Conservation (phyloP, 768 basidiomycete species). For the Leccinum incarnatum region DNA sequence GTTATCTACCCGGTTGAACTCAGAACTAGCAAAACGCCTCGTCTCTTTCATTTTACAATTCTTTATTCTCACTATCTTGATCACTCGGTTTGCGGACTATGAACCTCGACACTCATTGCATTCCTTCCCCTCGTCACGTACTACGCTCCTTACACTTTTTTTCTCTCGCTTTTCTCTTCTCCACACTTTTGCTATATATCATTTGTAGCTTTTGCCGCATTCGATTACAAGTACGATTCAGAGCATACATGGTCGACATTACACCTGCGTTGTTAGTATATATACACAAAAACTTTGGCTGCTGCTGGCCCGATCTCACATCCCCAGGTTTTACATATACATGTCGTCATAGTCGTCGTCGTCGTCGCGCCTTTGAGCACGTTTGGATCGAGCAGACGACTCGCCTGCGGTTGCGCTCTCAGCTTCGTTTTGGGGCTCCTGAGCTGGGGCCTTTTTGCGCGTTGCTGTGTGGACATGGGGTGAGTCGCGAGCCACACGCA, state of each 20-base stretch:
- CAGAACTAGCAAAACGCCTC: conserved; percentile 11
- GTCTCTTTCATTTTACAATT: not conserved
- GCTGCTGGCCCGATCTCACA: not conserved
- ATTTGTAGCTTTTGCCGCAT: conserved; percentile 14
- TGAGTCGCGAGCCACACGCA: not conserved
- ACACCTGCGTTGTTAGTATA: conserved; percentile 6
- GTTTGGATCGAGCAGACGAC: conserved; percentile 4
- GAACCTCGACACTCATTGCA: conserved; percentile 14
- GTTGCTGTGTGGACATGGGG: conserved; percentile 17
- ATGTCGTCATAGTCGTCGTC: conserved; percentile 26
- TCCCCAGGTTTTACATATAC: conserved; percentile 16
- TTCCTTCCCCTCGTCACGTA: not conserved
- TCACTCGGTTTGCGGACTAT: conserved; percentile 2
- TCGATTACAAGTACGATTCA: conserved; percentile 1
- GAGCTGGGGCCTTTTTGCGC: conserved; percentile 29
- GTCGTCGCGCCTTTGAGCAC: conserved; percentile 9
- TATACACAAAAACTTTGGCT: not conserved
- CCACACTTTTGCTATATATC: not conserved
- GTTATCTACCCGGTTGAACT: not conserved
- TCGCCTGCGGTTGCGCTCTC: not conserved
- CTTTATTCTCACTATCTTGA: not conserved
- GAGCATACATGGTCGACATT: conserved; percentile 9
- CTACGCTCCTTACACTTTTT: not conserved
- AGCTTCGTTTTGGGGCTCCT: conserved; percentile 18
- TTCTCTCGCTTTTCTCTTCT: not conserved